These are phyloP conservation scores for Tylopilus orsonianus DNA, from an alignment of 1,284 basidiomycete species.

Conservation along the genomic window DNA sequence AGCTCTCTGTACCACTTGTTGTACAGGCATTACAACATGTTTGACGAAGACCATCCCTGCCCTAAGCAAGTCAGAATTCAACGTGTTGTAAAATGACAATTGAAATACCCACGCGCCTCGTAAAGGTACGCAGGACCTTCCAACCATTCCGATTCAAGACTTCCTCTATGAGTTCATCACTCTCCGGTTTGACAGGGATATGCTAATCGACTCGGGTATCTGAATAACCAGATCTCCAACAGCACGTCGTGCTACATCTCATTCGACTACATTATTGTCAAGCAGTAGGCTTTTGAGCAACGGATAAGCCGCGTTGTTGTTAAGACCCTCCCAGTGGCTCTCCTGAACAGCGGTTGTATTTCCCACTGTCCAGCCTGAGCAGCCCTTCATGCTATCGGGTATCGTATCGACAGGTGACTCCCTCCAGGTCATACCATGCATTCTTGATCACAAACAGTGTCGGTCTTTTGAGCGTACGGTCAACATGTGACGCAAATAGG, in stretches of 20 bases:
- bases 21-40: constrained; percentile 37
- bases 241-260: constrained; percentile 31
- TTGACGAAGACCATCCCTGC: constrained; percentile 42
- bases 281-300: constrained; percentile 24
- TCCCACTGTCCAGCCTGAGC: constrained; percentile 23
- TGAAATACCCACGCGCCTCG: constrained; percentile 34
- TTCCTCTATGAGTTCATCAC: constrained; percentile 30
- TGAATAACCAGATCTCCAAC: constrained; percentile 16
- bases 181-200: constrained; percentile 13
- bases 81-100: neutral
- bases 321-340: constrained; percentile 17
- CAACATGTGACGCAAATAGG: constrained; percentile 1
- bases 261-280: constrained; percentile 28
- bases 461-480: constrained; percentile 12
- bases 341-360: constrained; percentile 16
- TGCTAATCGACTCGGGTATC: constrained; percentile 13
- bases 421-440: constrained; percentile 36
- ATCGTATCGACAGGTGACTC: constrained; percentile 34
- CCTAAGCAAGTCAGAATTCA: constrained; percentile 22
- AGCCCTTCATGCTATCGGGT: constrained; percentile 17
- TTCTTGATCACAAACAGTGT: constrained; percentile 37
- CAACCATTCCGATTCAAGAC: constrained; percentile 35
- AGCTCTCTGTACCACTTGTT: constrained; percentile 33
- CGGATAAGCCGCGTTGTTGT: constrained; percentile 6
- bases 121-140: constrained; percentile 36